Conservation (phyloP, 2,329 filamentous ascomycete species). For the Pyricularia pennisetigena region DNA sequence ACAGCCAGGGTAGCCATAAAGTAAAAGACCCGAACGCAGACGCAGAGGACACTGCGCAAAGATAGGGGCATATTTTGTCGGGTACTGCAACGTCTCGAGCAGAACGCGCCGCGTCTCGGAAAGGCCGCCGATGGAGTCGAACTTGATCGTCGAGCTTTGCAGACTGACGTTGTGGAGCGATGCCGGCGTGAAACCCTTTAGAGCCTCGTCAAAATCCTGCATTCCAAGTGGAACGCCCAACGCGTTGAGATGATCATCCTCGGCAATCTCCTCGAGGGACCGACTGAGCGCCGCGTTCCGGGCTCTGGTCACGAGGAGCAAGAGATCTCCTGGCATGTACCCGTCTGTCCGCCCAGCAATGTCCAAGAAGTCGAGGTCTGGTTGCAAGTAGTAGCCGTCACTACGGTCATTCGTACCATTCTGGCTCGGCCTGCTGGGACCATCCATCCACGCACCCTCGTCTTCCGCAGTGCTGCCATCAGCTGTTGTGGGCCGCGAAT, state of each 20-base stretch:
- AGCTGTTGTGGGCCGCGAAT: constrained; percentile 46
- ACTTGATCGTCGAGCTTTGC: constrained; percentile 86
- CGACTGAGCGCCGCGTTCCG: constrained; percentile 89
- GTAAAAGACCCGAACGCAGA: constrained; percentile 81
- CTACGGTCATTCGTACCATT: not conserved
- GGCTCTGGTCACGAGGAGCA: constrained; percentile 75
- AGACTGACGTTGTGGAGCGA: constrained; percentile 90
- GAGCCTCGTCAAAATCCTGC: constrained; percentile 71
- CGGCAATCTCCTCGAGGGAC: constrained; percentile 50
- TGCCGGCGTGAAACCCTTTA: constrained; percentile 89
- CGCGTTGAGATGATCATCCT: constrained; percentile 28
- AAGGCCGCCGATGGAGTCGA: constrained; percentile 84
- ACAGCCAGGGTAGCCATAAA: constrained; percentile 93
- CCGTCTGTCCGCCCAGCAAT: constrained; percentile 91
- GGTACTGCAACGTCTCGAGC: constrained; percentile 90
- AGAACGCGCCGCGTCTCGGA: constrained; percentile 81
- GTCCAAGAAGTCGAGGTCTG: constrained; percentile 80
- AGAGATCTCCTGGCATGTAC: constrained; percentile 93
- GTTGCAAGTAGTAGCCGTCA: constrained; percentile 63
- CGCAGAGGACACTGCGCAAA: constrained; percentile 92
- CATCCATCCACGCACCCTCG: constrained; percentile 67
- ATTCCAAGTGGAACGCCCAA: constrained; percentile 55
- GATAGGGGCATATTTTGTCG: constrained; percentile 94
- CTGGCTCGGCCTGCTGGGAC: constrained; percentile 43
- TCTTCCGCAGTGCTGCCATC: constrained; percentile 38